Conservation (phyloP, 805 yeast genomes). For the Saccharomycopsis amapae region DNA sequence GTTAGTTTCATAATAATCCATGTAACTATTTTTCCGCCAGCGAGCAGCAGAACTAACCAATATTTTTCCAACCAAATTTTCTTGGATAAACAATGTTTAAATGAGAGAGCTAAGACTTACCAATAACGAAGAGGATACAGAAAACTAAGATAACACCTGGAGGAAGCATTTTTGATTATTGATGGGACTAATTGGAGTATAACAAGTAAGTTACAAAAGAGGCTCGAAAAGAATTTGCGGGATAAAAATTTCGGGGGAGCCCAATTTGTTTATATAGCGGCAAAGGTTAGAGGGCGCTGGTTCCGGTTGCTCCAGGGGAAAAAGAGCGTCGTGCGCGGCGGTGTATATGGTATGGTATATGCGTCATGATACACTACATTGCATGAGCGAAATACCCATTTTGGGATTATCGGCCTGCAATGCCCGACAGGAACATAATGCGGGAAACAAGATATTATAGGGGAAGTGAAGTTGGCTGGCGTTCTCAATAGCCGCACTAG, state of each 20-base stretch:
- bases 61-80: too few species aligned
- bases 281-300: conserved; percentile 2
- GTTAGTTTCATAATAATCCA: background rate
- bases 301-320: conserved; percentile 12
- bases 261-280: background rate
- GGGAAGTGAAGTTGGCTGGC: too few species aligned
- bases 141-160: conserved; percentile 70
- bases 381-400: too few species aligned
- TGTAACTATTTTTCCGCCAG: too few species aligned
- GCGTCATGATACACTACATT: too few species aligned
- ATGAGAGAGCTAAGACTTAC: conserved; percentile 24
- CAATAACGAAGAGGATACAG: conserved; percentile 31
- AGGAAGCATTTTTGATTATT: conserved; percentile 46
- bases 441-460: too few species aligned
- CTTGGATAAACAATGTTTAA: background rate
- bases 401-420: too few species aligned
- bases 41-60: too few species aligned
- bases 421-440: too few species aligned
- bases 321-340: too few species aligned
- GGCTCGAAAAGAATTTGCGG: background rate
- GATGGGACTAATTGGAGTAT: background rate
- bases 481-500: too few species aligned
- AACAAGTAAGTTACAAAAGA: background rate
- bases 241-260: background rate
- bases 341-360: too few species aligned